Evolutionary conservation across 345 rosid species (phyloP), one percentile per base, ranked within the genome.

Genomic region (Eucalyptus cladocalyx): DNA sequence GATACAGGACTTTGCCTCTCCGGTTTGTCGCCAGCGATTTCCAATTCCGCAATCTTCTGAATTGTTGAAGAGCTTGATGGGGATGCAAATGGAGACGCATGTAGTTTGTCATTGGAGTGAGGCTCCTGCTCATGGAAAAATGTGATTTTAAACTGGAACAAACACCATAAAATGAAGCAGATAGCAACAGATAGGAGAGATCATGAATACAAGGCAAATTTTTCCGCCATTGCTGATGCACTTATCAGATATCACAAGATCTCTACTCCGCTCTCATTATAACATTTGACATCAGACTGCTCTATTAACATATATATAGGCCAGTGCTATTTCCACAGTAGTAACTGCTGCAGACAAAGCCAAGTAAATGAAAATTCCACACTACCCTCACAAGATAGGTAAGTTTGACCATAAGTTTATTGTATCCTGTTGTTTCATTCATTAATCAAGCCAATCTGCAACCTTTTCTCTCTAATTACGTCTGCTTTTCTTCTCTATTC

Each of bases 1-100:
- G 99, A 98, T 88, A 97, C 93, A 58, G 99, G 99, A 93, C 98
- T 97, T 89, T 93, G 94, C 58, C 95, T 94, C 69, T 94, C 99
- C 14, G 89, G 90, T 15, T 93, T 89, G 30, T 95, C 96, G 53
- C 87, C 62, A 56, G 90, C 88, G 42, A 90, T 90, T 51, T 93
- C 97, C 72, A 90, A 94, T 91, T 92, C 93, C 53, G 93, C 94
- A 67, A 89, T 90, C 90, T 92, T 93, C 91, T 89, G 94, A 51
- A 80, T 54, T 54, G 87, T 90, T 14, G 93, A 89, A 87, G 94
- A 94, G 83, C 90, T 87, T 83, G 95, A 88, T 45, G 95, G 95
- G 83, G 97, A 94, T 21, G 91, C 88, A 86, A 87, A 91, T 86
- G 95, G 92, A 90, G 98, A 94, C 89, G 87, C 69, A 7, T 92